Evolutionary conservation across 2,329 filamentous ascomycete genomes (phyloP).

Genomic region (Scortechinia acanthostroma): DNA sequence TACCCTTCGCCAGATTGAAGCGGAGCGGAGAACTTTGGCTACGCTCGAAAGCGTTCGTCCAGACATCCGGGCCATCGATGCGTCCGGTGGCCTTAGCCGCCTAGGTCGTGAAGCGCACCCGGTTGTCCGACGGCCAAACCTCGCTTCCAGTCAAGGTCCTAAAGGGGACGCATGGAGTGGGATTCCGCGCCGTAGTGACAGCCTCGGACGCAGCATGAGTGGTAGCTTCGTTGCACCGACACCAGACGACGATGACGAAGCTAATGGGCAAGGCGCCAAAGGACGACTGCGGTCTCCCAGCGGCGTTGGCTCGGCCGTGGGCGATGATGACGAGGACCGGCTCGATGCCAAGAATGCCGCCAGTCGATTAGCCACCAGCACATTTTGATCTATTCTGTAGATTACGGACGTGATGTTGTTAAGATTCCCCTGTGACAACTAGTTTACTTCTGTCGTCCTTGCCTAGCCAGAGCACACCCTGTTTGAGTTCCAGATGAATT

Average conservation of each 20-base stretch:
- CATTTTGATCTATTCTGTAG: conserved; percentile 59
- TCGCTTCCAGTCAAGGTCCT: conserved; percentile 85
- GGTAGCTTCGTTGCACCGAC: conserved; percentile 62
- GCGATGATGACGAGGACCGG: conserved; percentile 86
- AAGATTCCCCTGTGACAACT: conserved; percentile 1
- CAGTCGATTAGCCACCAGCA: conserved; percentile 85
- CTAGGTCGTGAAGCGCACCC: conserved; percentile 86
- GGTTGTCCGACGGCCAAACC: conserved; percentile 60
- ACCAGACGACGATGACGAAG: conserved; percentile 53
- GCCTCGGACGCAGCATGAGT: conserved; percentile 70
- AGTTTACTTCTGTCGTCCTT: no score
- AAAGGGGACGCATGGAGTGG: conserved; percentile 99
- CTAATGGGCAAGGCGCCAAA: conserved; percentile 29
- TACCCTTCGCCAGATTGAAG: conserved; percentile 88
- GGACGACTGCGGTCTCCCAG: conserved; percentile 24
- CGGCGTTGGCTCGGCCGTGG: conserved; percentile 42
- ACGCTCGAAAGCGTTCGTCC: conserved; percentile 89
- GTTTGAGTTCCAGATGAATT: no score
- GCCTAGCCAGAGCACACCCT: no score
- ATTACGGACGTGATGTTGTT: not conserved
- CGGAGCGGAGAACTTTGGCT: conserved; percentile 82
- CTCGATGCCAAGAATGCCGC: conserved; percentile 94
- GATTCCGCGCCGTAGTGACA: conserved; percentile 75
- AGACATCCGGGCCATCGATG: conserved; percentile 87
- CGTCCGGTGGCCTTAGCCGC: conserved; percentile 80